Evolutionary conservation across 495 filamentous ascomycete species (phyloP), one percentile per base, ranked within the genome.

Genomic region (Aspergillus hancockii): DNA sequence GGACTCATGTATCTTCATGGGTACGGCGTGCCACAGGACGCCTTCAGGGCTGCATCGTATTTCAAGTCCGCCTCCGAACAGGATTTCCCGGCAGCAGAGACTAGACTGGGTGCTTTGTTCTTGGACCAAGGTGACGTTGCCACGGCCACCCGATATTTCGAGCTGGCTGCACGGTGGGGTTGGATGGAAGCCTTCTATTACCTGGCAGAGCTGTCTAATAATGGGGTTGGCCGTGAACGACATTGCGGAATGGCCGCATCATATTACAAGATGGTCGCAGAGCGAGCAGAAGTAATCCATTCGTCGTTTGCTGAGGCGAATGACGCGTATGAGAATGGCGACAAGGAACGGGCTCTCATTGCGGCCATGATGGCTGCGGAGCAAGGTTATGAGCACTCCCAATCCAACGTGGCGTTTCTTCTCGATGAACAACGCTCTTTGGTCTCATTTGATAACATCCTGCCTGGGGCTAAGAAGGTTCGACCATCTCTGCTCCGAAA

Each of bases 141-240:
- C 4, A 86, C 85, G 6, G 94, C 94, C 4, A 90, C 83, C 43
- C 81, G 85, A 32, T 97, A 96, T 67, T 97, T 99, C 60, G 93
- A 98, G 61, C 79, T 94, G n/a, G 94, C 95, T 19, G 90, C 89
- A 51, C 83, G 92, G 34, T 91, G 92, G 74, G 87, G 87, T 14
- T 90, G 90, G 71, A 90, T 98, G 61, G 94, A 98, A 72, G 89
- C 94, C 1, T 93, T 90, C 63, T 99, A 98, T 74, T 96, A 95
- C 68, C 87, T 99, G 3, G 94, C 91, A 0, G 94, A 98, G 72
- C 83, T 97, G 71, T 89, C 84, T 50, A 86, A 92, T 60, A 83
- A 90, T 55, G 93, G 91, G 0, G 78, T 95, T 52, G 91, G 89
- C 16, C 79, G 90, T 47, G 90, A 96, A 49, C 83, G 87, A 58